A percentile compares a stretch with the other conserved stretches of the same genome.
phyloP scores from a whole-genome alignment of 495 filamentous ascomycete genomes.

The Daldinia caldariorum region DNA sequence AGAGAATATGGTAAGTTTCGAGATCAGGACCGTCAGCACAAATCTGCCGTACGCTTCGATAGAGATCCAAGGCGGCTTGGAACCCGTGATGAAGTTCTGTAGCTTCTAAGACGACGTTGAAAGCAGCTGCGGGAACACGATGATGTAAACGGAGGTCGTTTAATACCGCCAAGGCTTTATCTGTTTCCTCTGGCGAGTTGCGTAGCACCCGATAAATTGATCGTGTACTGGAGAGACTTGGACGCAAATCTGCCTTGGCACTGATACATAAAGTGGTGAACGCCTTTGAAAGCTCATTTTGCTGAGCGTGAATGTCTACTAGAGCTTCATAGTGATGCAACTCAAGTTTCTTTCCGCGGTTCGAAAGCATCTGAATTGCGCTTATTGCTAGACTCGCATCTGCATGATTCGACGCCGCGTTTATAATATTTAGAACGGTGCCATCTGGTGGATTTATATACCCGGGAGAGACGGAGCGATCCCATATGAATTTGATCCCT shows the following conservation, averaged over 20 bases:
- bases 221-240: slow-evolving; percentile 64
- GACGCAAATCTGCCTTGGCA: slow-evolving; percentile 64
- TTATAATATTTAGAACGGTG: slow-evolving; percentile 71
- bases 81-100: slow-evolving; percentile 54
- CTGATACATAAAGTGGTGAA: slow-evolving; percentile 75
- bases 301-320: slow-evolving; percentile 70
- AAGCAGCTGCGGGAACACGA: slow-evolving; percentile 62
- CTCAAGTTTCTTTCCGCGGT: slow-evolving; percentile 62
- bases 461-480: slow-evolving; percentile 67
- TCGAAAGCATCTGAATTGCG: slow-evolving; percentile 67
- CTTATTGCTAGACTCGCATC: slow-evolving; percentile 74
- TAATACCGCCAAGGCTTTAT: slow-evolving; percentile 64
- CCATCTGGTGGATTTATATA: slow-evolving; percentile 73
- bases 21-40: slow-evolving; percentile 66
- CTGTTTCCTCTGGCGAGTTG: slow-evolving; percentile 42
- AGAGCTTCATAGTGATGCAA: slow-evolving; percentile 80
- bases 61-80: slow-evolving; percentile 69
- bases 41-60: slow-evolving; percentile 73
- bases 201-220: slow-evolving; percentile 60
- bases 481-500: slow-evolving; percentile 64
- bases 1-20: slow-evolving; percentile 71
- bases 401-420: slow-evolving; percentile 70
- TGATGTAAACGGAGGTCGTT: slow-evolving; percentile 58
- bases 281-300: slow-evolving; percentile 62
- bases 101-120: slow-evolving; percentile 72